Percentiles rank a stretch among this genome's conserved stretches.
Evolutionary conservation across 805 yeast species (phyloP).

Genomic region (Saccharomyces kudriavzevii): DNA sequence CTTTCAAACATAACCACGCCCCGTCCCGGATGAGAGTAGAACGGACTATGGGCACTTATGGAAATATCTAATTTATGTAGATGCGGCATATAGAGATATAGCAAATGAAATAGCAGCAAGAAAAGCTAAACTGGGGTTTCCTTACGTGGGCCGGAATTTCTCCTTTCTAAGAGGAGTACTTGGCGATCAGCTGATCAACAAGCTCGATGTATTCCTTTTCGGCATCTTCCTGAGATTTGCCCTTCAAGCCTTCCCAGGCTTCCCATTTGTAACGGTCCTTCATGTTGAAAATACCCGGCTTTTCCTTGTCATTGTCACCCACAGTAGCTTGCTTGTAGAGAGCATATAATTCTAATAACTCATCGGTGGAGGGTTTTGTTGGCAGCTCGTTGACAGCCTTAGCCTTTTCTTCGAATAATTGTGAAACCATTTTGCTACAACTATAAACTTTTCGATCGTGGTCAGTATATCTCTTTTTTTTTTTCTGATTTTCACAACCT

Average conservation of each 20-base stretch:
- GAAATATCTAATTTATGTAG: neutral
- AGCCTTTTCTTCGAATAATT: constrained; percentile 45
- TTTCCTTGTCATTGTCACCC: constrained; percentile 82
- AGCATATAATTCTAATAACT: constrained; percentile 79
- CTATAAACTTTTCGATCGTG: neutral
- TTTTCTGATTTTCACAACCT: neutral
- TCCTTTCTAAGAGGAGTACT: constrained; percentile 28
- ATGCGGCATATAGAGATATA: neutral
- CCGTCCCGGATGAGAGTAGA: neutral
- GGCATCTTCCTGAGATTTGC: constrained; percentile 82
- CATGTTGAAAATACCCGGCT: constrained; percentile 89
- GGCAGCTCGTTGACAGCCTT: constrained; percentile 68
- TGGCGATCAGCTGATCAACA: constrained; percentile 54
- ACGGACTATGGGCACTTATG: neutral
- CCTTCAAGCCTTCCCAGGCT: constrained; percentile 85
- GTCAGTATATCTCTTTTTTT: neutral
- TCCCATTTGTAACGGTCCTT: constrained; percentile 98
- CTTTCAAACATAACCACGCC: neutral
- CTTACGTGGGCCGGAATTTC: neutral
- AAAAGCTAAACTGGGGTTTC: neutral
- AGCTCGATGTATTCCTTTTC: constrained; percentile 69
- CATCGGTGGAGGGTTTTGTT: constrained; percentile 77
- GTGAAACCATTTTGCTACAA: constrained; percentile 24
- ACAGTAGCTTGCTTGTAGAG: constrained; percentile 94
- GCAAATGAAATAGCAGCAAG: neutral